These are phyloP conservation scores for Pittosporum tobira DNA, from an alignment of 129 eudicot species.

Conservation along the genomic window DNA sequence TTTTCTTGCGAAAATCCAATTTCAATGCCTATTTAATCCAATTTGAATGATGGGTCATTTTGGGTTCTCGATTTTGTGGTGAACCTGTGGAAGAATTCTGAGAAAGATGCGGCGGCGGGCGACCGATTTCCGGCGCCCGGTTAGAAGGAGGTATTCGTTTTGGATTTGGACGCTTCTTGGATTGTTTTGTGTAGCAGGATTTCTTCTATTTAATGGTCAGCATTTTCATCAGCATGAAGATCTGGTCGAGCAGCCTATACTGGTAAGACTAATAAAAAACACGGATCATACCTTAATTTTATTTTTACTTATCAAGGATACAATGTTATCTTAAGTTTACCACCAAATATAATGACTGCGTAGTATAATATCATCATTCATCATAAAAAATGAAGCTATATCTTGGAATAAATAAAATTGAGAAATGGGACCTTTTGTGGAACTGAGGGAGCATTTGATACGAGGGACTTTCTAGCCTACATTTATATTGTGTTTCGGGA, in stretches of 20 bases:
- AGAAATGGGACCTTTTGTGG: no score
- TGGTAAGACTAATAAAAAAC: slow-evolving; percentile 27
- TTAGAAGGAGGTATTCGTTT: slow-evolving; percentile 49
- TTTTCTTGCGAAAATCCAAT: slow-evolving; percentile 1
- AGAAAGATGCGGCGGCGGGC: slow-evolving; percentile 90
- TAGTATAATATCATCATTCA: no score
- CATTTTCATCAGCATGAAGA: slow-evolving; percentile 49
- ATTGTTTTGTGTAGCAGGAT: slow-evolving; percentile 44
- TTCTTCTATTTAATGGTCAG: slow-evolving; percentile 44
- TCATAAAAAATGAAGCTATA: no score
- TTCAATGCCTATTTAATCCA: slow-evolving; percentile 2
- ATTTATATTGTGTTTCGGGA: neutral
- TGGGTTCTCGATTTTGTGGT: slow-evolving; percentile 19
- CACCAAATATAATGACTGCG: no score
- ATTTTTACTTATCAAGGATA: neutral
- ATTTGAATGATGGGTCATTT: slow-evolving; percentile 14
- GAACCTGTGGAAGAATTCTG: slow-evolving; percentile 16
- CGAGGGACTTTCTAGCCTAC: neutral
- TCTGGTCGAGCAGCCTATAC: slow-evolving; percentile 46
- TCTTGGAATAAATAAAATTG: no score
- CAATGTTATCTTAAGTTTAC: no score
- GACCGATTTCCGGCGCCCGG: slow-evolving; percentile 91
- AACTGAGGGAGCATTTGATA: no score
- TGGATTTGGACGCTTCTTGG: slow-evolving; percentile 75
- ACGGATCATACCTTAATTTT: neutral